Percentiles rank a stretch among this genome's conserved stretches.
Evolutionary conservation across 2,329 filamentous ascomycete species (phyloP).

Genomic region (Sclerotinia sclerotiorum): DNA sequence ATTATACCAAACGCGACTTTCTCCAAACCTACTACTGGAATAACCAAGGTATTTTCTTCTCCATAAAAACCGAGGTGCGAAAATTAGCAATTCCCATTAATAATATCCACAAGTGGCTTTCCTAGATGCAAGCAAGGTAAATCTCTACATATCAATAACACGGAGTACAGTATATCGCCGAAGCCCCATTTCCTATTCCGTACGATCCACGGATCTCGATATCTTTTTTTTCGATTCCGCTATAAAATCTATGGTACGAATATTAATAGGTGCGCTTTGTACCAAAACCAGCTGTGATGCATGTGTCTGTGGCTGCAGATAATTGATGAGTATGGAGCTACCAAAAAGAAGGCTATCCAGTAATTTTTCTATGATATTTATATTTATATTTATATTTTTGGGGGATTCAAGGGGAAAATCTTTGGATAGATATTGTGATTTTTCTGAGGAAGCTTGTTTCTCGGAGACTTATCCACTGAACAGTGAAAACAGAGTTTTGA

Average conservation of each 20-base stretch:
- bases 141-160: slow-evolving; percentile 4
- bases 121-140: slow-evolving; percentile 12
- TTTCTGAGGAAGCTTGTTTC: neutral
- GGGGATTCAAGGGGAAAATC: neutral
- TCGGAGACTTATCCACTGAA: neutral
- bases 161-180: neutral
- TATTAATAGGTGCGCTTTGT: slow-evolving; percentile 2
- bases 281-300: neutral
- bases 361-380: neutral
- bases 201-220: slow-evolving; percentile 3
- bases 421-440: neutral
- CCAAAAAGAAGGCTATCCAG: neutral
- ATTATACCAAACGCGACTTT: neutral
- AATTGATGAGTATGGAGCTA: neutral
- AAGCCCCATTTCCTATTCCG: slow-evolving; percentile 3
- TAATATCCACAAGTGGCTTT: neutral
- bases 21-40: neutral
- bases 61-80: no score
- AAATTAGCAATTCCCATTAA: neutral
- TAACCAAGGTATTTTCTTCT: no score
- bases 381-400: neutral
- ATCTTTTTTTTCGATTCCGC: neutral
- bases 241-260: neutral
- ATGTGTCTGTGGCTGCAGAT: slow-evolving; percentile 9
- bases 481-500: neutral